Evolutionary conservation across 1,284 basidiomycete species (phyloP).

Genomic region (Vanrija pseudolonga): DNA sequence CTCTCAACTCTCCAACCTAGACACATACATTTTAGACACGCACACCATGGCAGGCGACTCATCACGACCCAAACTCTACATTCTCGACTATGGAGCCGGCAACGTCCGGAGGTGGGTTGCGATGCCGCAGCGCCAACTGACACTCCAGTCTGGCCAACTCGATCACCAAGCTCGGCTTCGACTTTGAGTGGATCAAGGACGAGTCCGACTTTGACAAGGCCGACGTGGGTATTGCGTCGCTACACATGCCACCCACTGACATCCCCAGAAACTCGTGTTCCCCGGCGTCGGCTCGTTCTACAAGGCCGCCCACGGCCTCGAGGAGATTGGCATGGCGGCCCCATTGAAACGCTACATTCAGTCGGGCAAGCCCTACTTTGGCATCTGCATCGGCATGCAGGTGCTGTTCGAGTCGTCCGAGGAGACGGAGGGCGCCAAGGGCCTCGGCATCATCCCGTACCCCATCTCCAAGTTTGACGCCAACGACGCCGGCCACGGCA

Average conservation of each 20-base stretch:
- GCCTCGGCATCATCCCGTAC: conserved; percentile 50
- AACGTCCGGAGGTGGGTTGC: conserved; percentile 70
- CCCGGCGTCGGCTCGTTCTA: conserved; percentile 97
- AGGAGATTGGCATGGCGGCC: conserved; percentile 68
- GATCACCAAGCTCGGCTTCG: conserved; percentile 76
- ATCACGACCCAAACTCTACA: conserved; percentile 59
- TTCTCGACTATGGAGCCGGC: conserved; percentile 93
- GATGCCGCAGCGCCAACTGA: background rate
- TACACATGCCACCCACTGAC: background rate
- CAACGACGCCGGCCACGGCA: conserved; percentile 26
- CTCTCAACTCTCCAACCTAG: no score
- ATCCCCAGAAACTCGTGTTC: conserved; percentile 82
- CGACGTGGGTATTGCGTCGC: conserved; percentile 61
- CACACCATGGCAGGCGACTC: conserved; percentile 11
- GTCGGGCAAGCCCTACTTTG: conserved; percentile 90
- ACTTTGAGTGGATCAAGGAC: conserved; percentile 83
- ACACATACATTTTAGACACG: background rate
- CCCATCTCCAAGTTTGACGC: conserved; percentile 47
- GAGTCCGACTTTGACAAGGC: conserved; percentile 84
- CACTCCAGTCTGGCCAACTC: conserved; percentile 73
- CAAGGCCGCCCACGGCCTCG: conserved; percentile 76
- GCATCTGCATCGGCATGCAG: conserved; percentile 98
- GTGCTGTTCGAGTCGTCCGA: conserved; percentile 83
- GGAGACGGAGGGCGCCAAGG: conserved; percentile 56
- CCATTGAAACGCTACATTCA: conserved; percentile 79